Conservation (phyloP, 2,329 filamentous ascomycete genomes). For the Penicillium sp. region DNA sequence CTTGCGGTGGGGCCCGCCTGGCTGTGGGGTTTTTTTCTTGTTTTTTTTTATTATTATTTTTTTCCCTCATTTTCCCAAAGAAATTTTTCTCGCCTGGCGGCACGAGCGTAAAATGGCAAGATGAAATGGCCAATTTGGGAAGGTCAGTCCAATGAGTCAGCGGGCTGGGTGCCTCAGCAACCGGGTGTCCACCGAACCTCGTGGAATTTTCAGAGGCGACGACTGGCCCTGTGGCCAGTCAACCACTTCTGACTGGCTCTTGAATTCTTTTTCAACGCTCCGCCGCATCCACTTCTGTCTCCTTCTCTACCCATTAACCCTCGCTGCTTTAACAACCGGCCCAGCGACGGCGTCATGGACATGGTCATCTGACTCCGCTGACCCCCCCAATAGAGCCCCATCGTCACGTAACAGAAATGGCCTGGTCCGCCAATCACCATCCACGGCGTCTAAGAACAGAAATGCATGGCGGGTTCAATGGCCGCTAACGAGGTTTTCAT, state of each 20-base stretch:
- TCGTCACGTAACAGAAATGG: constrained; percentile 43
- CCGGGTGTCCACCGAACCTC: neutral
- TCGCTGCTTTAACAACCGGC: constrained; percentile 20
- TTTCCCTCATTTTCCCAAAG: constrained; percentile 7
- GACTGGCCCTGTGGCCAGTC: constrained; percentile 1
- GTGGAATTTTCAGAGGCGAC: neutral
- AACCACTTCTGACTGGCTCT: constrained; percentile 6
- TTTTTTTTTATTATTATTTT: constrained; percentile 10
- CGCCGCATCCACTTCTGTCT: constrained; percentile 6
- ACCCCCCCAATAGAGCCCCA: constrained; percentile 18
- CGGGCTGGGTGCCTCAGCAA: constrained; percentile 13
- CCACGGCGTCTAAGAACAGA: constrained; percentile 15
- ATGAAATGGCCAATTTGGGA: neutral
- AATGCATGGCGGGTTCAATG: constrained; percentile 8
- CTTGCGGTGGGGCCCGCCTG: constrained; percentile 18
- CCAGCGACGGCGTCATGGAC: constrained; percentile 5
- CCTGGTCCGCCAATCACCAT: constrained; percentile 30
- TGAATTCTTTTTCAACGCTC: neutral
- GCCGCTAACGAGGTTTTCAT: constrained; percentile 25
- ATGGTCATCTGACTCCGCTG: constrained; percentile 10
- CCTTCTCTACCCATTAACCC: neutral
- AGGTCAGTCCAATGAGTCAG: constrained; percentile 6
- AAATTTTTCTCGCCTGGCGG: constrained; percentile 7
- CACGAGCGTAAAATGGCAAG: constrained; percentile 18
- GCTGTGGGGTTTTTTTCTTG: constrained; percentile 4